A percentile compares a stretch with the other conserved stretches of the same genome.
phyloP scores from a whole-genome alignment of 495 filamentous ascomycete species.

The Aspergillus coremiiformis region DNA sequence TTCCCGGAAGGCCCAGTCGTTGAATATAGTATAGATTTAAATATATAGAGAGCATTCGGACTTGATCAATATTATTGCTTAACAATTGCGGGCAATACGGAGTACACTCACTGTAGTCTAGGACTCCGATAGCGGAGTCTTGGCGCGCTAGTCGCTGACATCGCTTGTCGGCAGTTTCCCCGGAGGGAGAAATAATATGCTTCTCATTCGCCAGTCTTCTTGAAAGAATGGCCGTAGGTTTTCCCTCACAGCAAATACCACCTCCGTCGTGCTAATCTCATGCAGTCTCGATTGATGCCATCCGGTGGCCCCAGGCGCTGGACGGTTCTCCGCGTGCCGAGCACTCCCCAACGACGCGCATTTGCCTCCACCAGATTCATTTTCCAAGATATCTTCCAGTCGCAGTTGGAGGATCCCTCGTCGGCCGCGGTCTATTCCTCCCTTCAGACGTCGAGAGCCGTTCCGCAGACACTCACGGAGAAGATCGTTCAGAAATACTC shows the following conservation, averaged over 20 bases:
- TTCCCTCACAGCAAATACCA: no score
- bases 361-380: slow-evolving; percentile 35
- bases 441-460: slow-evolving; percentile 25
- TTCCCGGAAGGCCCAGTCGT: background rate
- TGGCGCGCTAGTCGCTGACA: background rate
- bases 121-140: slow-evolving; percentile 11
- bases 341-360: slow-evolving; percentile 24
- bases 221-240: slow-evolving; percentile 8
- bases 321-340: slow-evolving; percentile 21
- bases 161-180: slow-evolving; percentile 19
- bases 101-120: no score
- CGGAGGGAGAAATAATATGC: slow-evolving; percentile 21
- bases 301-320: slow-evolving; percentile 21
- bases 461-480: slow-evolving; percentile 72
- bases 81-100: no score
- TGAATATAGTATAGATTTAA: background rate
- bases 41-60: no score
- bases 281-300: slow-evolving; percentile 29
- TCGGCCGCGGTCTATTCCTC: slow-evolving; percentile 39
- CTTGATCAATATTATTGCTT: no score
- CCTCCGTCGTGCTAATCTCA: no score
- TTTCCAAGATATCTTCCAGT: slow-evolving; percentile 44
- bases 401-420: slow-evolving; percentile 39
- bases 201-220: slow-evolving; percentile 9
- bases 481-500: slow-evolving; percentile 81